Evolutionary conservation across 2,329 filamentous ascomycete species (phyloP).

Genomic region (Cryphonectria nitschkei): DNA sequence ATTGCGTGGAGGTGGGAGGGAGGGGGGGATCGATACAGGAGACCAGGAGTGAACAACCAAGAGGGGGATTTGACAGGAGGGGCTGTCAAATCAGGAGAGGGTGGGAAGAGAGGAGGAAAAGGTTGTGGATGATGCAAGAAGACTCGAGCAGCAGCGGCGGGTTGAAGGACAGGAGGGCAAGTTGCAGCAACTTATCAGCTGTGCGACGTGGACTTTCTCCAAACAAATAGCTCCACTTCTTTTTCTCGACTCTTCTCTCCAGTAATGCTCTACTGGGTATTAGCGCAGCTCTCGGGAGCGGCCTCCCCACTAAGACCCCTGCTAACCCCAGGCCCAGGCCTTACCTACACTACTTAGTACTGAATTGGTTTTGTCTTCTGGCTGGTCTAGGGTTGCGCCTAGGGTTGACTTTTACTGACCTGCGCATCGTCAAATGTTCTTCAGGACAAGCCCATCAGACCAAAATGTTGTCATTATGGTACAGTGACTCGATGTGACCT

Average conservation of each 20-base stretch:
- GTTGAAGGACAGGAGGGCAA: slow-evolving; percentile 13
- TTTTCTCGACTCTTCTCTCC: slow-evolving; percentile 7
- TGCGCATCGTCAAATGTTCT: background rate
- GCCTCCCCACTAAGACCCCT: background rate
- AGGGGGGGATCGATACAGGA: slow-evolving; percentile 30
- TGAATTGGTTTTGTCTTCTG: background rate
- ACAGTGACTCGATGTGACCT: background rate
- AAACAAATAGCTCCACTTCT: slow-evolving; percentile 3
- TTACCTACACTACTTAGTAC: background rate
- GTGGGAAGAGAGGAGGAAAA: slow-evolving; percentile 2
- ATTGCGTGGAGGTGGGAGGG: slow-evolving; percentile 25
- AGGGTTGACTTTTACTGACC: background rate
- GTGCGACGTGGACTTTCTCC: slow-evolving; percentile 28
- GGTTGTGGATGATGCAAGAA: slow-evolving; percentile 17
- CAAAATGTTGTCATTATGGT: background rate
- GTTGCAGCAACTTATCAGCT: slow-evolving; percentile 13
- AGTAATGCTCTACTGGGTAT: background rate
- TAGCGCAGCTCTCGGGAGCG: slow-evolving; percentile 13
- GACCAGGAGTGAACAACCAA: slow-evolving; percentile 30
- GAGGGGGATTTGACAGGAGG: slow-evolving; percentile 30
- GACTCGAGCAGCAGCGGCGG: background rate
- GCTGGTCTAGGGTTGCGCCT: background rate
- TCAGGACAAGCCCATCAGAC: background rate
- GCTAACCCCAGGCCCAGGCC: background rate
- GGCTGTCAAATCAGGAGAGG: slow-evolving; percentile 27